Percentiles rank a stretch among this genome's conserved stretches.
Conservation (phyloP, 257 asterid genomes). For the Scutellaria galericulata region DNA sequence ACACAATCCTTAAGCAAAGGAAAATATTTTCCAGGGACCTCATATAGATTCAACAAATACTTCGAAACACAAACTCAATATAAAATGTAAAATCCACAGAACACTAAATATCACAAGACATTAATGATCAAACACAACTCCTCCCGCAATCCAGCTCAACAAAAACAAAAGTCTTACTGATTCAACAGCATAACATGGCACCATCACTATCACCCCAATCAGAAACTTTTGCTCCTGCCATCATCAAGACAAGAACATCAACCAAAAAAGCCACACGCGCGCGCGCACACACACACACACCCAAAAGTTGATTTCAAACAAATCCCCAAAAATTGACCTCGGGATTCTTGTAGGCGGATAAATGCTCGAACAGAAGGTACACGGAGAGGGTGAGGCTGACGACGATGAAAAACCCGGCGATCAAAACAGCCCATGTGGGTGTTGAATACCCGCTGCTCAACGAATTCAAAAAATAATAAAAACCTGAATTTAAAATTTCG, state of each 20-base stretch:
- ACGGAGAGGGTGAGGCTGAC: constrained; percentile 70
- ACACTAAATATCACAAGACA: constrained; percentile 10
- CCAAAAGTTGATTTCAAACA: not conserved
- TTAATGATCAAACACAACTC: constrained; percentile 27
- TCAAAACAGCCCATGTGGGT: constrained; percentile 83
- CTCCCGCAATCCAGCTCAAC: constrained; percentile 23
- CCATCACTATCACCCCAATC: constrained; percentile 93
- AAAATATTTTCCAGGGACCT: constrained; percentile 6
- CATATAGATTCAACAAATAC: not conserved
- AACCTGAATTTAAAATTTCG: constrained; percentile 52
- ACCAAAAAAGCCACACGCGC: not conserved
- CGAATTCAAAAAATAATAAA: constrained; percentile 47
- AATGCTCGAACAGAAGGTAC: constrained; percentile 84
- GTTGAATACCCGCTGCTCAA: constrained; percentile 57
- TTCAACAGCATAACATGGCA: constrained; percentile 90
- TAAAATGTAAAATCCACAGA: not conserved
- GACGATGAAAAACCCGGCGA: constrained; percentile 69
- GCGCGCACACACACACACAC: not conserved
- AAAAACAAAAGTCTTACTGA: constrained; percentile 57
- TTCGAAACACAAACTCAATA: constrained; percentile 4
- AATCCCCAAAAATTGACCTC: constrained; percentile 54
- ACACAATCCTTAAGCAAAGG: not conserved
- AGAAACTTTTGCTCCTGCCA: constrained; percentile 91
- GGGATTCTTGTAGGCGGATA: constrained; percentile 88
- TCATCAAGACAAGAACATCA: constrained; percentile 22